Evolutionary conservation across 1,284 basidiomycete genomes (phyloP), one percentile per base, ranked within the genome.

Genomic region (Apiotrichum mycotoxinovorans): DNA sequence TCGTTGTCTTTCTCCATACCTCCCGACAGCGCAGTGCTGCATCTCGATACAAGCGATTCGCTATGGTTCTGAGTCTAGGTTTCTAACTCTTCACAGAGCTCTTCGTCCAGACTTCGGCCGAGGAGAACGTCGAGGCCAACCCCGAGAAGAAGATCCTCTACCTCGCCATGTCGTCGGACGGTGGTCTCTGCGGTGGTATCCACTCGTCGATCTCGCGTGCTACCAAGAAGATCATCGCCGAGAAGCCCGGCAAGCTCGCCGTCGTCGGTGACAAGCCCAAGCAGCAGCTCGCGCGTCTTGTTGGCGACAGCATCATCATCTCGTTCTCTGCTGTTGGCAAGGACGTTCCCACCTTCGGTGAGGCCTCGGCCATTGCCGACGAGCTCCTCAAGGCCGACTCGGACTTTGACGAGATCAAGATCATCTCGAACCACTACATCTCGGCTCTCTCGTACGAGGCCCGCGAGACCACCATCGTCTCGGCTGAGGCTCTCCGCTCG

Each of bases 181-280:
- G 96, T 82, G 95, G 96, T 81, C 90, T 99, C 58, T 99, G 95
- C 78, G 96, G 96, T 81, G 96, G 96, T 85, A 97, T 99, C 75
- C 95, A 98, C 83, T 98, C 95, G 42, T 93, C 91, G 60, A 89
- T 98, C 72, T 84, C 89, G 68, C 97, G 97, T 81, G 83, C 85
- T 52, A 89, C 91, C 60, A 89, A 89, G 68, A 83, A 83, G 60
- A 43, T 44, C 40, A 59, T 83, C 61, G 67, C 71, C 50, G 80
- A 85, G 49, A 83, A 85, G 62, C 70, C 82, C 26, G 83, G 86
- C 58, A 85, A 86, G 12, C 73, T 96, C 76, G 87, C 91, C 81
- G 83, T 97, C 70, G 83, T 98, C 62, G 96, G 95, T 65, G 95
- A 99, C 85, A 98, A 98, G 85, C 88, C 91, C 74, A 98, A 98